These are phyloP conservation scores for Penicillium sp. DNA, from an alignment of 2,329 filamentous ascomycete species.

Conservation along the genomic window DNA sequence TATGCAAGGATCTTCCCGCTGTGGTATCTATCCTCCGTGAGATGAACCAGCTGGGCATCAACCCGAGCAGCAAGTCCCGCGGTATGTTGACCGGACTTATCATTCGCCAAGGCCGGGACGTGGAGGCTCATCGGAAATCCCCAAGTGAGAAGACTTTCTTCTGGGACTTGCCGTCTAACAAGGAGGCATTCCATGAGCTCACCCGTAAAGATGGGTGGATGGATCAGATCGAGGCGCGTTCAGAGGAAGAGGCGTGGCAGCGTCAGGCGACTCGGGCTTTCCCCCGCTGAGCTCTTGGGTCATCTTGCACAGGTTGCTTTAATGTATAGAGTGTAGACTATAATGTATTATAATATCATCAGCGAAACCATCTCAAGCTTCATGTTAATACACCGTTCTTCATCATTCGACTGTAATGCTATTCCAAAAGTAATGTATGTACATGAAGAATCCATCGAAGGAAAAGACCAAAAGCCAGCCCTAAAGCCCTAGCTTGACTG, in stretches of 20 bases:
- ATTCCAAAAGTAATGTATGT: background rate
- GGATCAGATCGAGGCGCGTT: conserved; percentile 12
- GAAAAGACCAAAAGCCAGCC: background rate
- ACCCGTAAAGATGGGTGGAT: conserved; percentile 23
- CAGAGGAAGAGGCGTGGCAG: background rate
- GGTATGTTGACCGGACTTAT: conserved; percentile 26
- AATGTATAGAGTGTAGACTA: background rate
- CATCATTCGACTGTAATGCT: background rate
- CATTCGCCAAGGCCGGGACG: conserved; percentile 19
- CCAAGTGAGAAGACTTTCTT: conserved; percentile 16
- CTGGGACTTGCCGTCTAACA: conserved; percentile 29
- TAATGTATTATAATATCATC: background rate
- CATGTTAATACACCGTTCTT: background rate
- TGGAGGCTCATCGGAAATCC: conserved; percentile 7
- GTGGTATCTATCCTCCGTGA: conserved; percentile 36
- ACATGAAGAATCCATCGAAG: background rate
- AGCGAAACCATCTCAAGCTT: background rate
- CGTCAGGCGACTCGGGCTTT: background rate
- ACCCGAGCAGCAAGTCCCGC: conserved; percentile 30
- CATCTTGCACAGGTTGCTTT: background rate
- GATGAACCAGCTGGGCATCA: conserved; percentile 39
- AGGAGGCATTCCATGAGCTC: conserved; percentile 23
- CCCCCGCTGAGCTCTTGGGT: background rate
- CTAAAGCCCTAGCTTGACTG: background rate
- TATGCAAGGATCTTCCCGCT: conserved; percentile 34